Evolutionary conservation across 2,329 filamentous ascomycete species (phyloP).

Genomic region (Aureobasidium sp.): DNA sequence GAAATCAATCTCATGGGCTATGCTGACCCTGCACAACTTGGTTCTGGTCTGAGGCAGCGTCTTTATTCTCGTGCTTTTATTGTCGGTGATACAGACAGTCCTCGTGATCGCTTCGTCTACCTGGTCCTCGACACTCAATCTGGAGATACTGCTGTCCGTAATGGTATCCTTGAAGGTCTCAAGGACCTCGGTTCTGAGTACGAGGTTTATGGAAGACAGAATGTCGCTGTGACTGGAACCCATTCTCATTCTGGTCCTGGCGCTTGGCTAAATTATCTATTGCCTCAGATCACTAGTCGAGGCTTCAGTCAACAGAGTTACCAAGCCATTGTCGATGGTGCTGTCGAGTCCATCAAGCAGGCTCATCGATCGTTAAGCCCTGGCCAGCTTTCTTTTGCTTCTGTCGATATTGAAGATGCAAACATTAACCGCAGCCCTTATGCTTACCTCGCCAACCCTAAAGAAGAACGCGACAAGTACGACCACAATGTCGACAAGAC

Average conservation of each 20-base stretch:
- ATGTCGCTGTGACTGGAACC: conserved; percentile 84
- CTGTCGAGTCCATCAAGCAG: conserved; percentile 70
- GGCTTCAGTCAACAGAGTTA: conserved; percentile 86
- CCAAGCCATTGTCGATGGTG: conserved; percentile 79
- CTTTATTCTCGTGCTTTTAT: conserved; percentile 88
- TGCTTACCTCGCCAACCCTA: conserved; percentile 80
- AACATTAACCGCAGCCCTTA: conserved; percentile 87
- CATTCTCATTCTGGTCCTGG: conserved; percentile 89
- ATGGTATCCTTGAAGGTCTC: conserved; percentile 77
- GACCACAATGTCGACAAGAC: conserved; percentile 62
- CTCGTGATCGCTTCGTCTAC: conserved; percentile 73
- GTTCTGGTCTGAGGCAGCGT: conserved; percentile 77
- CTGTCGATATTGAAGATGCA: conserved; percentile 62
- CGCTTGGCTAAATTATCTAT: conserved; percentile 88
- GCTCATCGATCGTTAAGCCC: conserved; percentile 66
- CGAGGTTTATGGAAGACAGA: conserved; percentile 66
- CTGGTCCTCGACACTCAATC: conserved; percentile 80
- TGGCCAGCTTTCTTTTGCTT: conserved; percentile 66
- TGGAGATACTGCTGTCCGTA: conserved; percentile 80
- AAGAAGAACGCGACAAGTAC: conserved; percentile 66
- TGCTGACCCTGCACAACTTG: conserved; percentile 74
- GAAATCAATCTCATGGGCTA: conserved; percentile 91
- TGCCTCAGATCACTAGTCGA: conserved; percentile 82
- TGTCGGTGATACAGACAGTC: conserved; percentile 59
- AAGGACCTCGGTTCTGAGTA: conserved; percentile 64